These are phyloP conservation scores for Microsporum audouinii DNA, from an alignment of 2,329 filamentous ascomycete species.

Conservation along the genomic window DNA sequence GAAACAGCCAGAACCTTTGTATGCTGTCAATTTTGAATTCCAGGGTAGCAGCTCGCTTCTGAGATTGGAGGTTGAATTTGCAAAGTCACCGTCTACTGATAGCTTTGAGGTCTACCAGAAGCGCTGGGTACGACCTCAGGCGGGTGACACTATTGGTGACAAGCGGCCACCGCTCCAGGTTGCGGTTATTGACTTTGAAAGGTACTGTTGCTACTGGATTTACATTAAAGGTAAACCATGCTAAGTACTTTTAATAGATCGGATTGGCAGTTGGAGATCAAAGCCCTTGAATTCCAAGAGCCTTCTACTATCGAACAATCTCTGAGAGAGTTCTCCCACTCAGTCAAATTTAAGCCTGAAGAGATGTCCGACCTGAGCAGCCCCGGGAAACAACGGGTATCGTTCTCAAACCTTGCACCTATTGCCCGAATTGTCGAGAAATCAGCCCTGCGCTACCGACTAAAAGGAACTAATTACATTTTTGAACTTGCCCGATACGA, in stretches of 20 bases:
- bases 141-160: conserved; percentile 15
- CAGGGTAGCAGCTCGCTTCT: conserved; percentile 21
- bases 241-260: conserved; percentile 19
- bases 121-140: conserved; percentile 27
- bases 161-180: conserved; percentile 25
- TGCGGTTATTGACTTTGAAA: conserved; percentile 28
- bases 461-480: conserved; percentile 31
- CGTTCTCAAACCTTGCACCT: conserved; percentile 19
- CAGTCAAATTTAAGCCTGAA: conserved; percentile 19
- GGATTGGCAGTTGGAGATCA: conserved; percentile 34
- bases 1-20: conserved; percentile 21
- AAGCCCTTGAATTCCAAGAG: conserved; percentile 28
- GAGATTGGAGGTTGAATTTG: conserved; percentile 30
- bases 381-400: conserved; percentile 21
- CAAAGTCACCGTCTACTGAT: conserved; percentile 19
- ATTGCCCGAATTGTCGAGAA: conserved; percentile 30
- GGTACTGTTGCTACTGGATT: conserved; percentile 15
- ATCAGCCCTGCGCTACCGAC: conserved; percentile 27
- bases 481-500: conserved; percentile 37
- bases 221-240: background rate
- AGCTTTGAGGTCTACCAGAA: conserved; percentile 26
- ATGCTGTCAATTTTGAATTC: conserved; percentile 35
- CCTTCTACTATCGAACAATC: conserved; percentile 19
- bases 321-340: conserved; percentile 23
- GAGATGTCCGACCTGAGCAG: conserved; percentile 18